Conservation (phyloP, 2,329 filamentous ascomycete genomes). For the Ophiostoma pallidulum region DNA sequence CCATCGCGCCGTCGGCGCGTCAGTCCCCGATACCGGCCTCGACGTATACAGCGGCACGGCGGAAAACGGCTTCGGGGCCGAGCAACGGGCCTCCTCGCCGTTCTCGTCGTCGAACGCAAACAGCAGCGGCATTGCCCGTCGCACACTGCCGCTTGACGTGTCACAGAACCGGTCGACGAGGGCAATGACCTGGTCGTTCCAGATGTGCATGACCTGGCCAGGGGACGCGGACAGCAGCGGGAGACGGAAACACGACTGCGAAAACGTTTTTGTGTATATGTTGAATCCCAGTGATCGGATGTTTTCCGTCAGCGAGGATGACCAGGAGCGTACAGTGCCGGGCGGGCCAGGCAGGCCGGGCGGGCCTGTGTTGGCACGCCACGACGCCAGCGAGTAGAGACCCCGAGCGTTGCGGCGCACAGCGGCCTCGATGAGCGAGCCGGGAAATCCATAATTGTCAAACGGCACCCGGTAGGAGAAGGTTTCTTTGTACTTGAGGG, state of each 20-base stretch:
- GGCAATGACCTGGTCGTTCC: slow-evolving; percentile 16
- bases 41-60: slow-evolving; percentile 12
- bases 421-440: slow-evolving; percentile 7
- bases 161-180: slow-evolving; percentile 14
- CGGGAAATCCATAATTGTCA: slow-evolving; percentile 4
- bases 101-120: slow-evolving; percentile 14
- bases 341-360: neutral
- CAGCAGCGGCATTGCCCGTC: slow-evolving; percentile 12
- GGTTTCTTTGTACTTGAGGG: slow-evolving; percentile 7
- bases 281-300: slow-evolving; percentile 14
- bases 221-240: slow-evolving; percentile 4
- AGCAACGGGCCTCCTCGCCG: slow-evolving; percentile 1
- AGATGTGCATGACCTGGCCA: slow-evolving; percentile 10
- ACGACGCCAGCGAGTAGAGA: slow-evolving; percentile 10
- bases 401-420: slow-evolving; percentile 11
- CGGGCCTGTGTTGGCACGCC: slow-evolving; percentile 5
- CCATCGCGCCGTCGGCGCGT: neutral
- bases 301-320: neutral
- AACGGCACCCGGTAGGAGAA: slow-evolving; percentile 7
- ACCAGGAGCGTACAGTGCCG: neutral
- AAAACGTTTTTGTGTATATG: slow-evolving; percentile 13
- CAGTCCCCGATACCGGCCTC: neutral
- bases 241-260: slow-evolving; percentile 9
- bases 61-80: slow-evolving; percentile 7
- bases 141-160: slow-evolving; percentile 5